Evolutionary conservation across 176 grass and related monocot genomes (phyloP).

Genomic region (Lolium multiflorum): DNA sequence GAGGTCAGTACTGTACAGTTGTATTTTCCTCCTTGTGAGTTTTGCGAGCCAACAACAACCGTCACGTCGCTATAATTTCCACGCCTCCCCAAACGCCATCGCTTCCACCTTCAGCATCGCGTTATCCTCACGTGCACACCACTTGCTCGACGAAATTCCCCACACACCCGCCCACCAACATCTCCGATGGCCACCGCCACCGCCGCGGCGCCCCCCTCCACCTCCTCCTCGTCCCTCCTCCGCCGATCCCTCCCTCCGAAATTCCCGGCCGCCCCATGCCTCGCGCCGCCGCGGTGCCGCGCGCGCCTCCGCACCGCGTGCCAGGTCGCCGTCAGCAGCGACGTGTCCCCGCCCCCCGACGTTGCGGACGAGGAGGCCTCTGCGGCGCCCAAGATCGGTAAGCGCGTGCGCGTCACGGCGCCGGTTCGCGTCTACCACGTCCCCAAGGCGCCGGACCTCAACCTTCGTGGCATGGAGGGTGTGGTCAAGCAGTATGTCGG

Average conservation of each 20-base stretch:
- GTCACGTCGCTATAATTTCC: neutral
- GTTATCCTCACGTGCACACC: slow-evolving; percentile 48
- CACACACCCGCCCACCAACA: slow-evolving; percentile 34
- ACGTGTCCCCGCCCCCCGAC: slow-evolving; percentile 45
- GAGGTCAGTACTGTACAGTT: neutral
- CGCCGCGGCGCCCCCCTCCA: slow-evolving; percentile 37
- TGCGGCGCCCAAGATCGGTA: slow-evolving; percentile 67
- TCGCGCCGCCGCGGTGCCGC: slow-evolving; percentile 25
- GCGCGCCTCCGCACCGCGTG: slow-evolving; percentile 43
- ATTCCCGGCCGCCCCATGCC: slow-evolving; percentile 20
- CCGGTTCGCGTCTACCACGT: slow-evolving; percentile 83
- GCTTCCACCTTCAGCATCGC: neutral
- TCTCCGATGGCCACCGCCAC: slow-evolving; percentile 47
- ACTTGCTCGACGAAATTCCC: slow-evolving; percentile 62
- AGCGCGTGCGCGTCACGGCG: slow-evolving; percentile 73
- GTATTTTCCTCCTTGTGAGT: neutral
- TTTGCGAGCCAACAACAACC: neutral
- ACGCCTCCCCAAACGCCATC: neutral
- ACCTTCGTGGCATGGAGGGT: slow-evolving; percentile 81
- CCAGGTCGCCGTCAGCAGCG: slow-evolving; percentile 62
- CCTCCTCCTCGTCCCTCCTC: slow-evolving; percentile 34
- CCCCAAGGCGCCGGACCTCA: slow-evolving; percentile 74
- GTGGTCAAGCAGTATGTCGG: slow-evolving; percentile 80
- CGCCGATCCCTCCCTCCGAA: slow-evolving; percentile 22
- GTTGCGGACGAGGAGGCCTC: slow-evolving; percentile 61